Evolutionary conservation across 2,329 filamentous ascomycete species (phyloP), one percentile per base, ranked within the genome.

Genomic region (Metarhizium humberi): DNA sequence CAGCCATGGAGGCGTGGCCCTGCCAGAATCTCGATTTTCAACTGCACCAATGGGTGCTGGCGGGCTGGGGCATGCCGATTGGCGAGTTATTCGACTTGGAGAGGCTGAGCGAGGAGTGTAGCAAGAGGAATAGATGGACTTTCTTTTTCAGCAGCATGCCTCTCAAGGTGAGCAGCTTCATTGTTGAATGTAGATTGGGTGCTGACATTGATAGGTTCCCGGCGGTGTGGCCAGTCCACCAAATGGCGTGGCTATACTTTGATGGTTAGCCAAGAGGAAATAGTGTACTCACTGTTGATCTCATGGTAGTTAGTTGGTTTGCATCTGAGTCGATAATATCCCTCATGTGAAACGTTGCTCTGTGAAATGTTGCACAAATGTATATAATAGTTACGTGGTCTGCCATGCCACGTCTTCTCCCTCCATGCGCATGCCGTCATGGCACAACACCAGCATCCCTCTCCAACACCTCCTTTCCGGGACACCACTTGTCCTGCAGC

Each of bases 401-500:
- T 25, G 25, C 25, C 25, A 25, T 25, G 14, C 34, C n/a, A 43
- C n/a, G 16, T 6, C 18, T 45, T 16, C n/a, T 20, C 6, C 10
- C 18, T 20, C 18, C 42, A 11, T 16, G 16, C 16, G 6, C 6
- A 18, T 20, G 18, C 5, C 13, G 32, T 16, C 10, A 14, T 48
- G n/a, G 30, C 25, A 20, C 8, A 16, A 55, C 49, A 16, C 64
- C 64, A 10, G 72, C 74, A 47, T 76, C 73, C 56, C 65, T 70
- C 61, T 80, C 78, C 55, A 80, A 73, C 34, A 75, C 66, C 46
- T 78, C 74, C 62, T 73, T 72, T 50, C 69, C 72, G 0, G 73
- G 74, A 29, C 66, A 75, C 77, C 77, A 81, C 61, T 76, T 78
- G 43, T 80, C 71, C 67, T 80, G 78, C 3, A 81, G 67, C 1